Conservation (phyloP, 208 protist genomes). For the Leptomonas seymouri region DNA sequence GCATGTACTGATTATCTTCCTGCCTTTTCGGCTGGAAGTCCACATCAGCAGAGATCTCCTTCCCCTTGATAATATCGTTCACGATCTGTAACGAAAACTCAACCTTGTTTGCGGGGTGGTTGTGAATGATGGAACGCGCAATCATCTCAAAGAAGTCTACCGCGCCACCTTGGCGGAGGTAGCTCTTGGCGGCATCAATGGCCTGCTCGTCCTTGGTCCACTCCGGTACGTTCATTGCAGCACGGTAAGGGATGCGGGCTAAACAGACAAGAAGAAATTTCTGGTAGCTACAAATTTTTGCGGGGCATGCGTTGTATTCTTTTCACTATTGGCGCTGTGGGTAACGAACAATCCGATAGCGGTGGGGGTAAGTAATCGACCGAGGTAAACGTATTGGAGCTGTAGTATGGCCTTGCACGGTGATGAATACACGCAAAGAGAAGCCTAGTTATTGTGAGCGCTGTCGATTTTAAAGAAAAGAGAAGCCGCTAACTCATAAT, state of each 20-base stretch:
- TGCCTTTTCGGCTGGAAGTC: constrained; percentile 69
- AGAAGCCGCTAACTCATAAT: too few species aligned
- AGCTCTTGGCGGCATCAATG: constrained; percentile 86
- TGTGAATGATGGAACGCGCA: constrained; percentile 68
- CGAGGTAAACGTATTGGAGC: too few species aligned
- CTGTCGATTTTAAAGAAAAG: neutral
- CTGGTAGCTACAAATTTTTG: too few species aligned
- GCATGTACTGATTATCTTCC: constrained; percentile 84
- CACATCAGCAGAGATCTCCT: constrained; percentile 42
- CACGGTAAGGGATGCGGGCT: neutral
- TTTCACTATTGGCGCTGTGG: too few species aligned
- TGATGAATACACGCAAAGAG: too few species aligned
- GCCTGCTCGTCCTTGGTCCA: constrained; percentile 85
- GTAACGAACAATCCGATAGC: too few species aligned
- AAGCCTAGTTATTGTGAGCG: too few species aligned
- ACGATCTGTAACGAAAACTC: constrained; percentile 69
- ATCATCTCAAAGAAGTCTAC: constrained; percentile 92
- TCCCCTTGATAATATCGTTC: constrained; percentile 58
- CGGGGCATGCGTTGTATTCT: too few species aligned
- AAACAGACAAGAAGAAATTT: neutral
- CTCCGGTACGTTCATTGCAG: constrained; percentile 50
- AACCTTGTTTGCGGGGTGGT: constrained; percentile 63
- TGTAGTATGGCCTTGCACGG: too few species aligned
- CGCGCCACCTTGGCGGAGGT: constrained; percentile 76
- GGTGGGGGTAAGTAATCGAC: too few species aligned